phyloP scores from a whole-genome alignment of 441 rosid genomes.

The Arabidopsis hybrid region DNA sequence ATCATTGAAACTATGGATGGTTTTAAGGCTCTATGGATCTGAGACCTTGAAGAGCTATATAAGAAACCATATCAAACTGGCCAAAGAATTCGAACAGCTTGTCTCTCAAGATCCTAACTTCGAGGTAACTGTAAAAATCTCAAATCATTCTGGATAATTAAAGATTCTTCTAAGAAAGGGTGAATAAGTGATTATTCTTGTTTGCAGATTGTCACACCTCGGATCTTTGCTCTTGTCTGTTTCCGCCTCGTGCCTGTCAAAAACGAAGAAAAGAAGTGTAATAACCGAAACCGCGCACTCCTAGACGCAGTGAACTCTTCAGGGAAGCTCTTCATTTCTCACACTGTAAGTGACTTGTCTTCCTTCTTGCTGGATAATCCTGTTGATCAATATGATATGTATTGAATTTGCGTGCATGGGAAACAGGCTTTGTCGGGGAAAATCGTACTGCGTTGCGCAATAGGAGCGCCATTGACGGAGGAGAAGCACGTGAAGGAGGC shows the following conservation, averaged over 20 bases:
- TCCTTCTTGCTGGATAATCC: slow-evolving; percentile 15
- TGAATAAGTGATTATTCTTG: neutral
- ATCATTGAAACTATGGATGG: slow-evolving; percentile 59
- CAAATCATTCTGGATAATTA: neutral
- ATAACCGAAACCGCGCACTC: slow-evolving; percentile 59
- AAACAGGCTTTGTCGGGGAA: slow-evolving; percentile 72
- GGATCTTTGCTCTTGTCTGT: slow-evolving; percentile 78
- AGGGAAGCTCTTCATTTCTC: slow-evolving; percentile 81
- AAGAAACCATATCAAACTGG: slow-evolving; percentile 82
- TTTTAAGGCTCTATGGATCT: slow-evolving; percentile 74
- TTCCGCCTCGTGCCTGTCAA: slow-evolving; percentile 61
- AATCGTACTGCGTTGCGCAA: slow-evolving; percentile 69
- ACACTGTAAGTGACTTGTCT: slow-evolving; percentile 62
- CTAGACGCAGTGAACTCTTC: slow-evolving; percentile 78
- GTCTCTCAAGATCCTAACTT: slow-evolving; percentile 69
- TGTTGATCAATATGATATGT: neutral
- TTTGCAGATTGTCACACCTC: slow-evolving; percentile 74
- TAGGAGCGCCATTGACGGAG: slow-evolving; percentile 90
- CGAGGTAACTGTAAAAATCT: slow-evolving; percentile 58
- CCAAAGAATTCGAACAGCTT: slow-evolving; percentile 67
- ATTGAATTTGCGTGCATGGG: neutral
- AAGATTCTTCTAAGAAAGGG: neutral
- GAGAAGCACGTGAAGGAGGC: slow-evolving; percentile 78
- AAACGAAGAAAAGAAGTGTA: slow-evolving; percentile 50
- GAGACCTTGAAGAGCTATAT: slow-evolving; percentile 70